Base-by-base conservation (phyloP, 768 basidiomycete species). In the Pseudohyphozyma bogoriensis region DNA sequence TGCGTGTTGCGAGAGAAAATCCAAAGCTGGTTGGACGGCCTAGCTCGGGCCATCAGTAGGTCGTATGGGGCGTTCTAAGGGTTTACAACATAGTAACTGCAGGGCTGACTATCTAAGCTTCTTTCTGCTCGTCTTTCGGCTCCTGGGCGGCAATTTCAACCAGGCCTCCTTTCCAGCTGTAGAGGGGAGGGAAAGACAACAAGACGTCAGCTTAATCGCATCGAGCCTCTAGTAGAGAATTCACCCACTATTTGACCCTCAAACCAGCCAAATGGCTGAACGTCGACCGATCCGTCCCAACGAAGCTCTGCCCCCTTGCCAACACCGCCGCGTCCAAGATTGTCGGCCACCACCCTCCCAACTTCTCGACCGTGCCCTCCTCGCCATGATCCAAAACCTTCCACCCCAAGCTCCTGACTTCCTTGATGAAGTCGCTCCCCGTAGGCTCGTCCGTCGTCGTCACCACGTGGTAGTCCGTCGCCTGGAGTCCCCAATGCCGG, bases 361-460 rank as follows among this genome's bases (percentile, higher is more conserved):
- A 28, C 39, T 20, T 54, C 12, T 55, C 45, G 36, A 55, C 53
- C 26, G 65, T 67, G 33, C 44, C 35, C 45, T 47, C 52, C 50
- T 4, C 22, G 10, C 56, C 65, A 44, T 67, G 65, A 37, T 63
- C 56, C 18, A 67, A n/a, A 6, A 67, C 50, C 35, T 59, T 58
- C 65, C 65, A 67, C 2, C 65, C 62, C 8, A 60, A 32, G 32
- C 3, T 31, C 22, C 15, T 52, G 4, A 67, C 59, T 33, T 58
- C 28, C 15, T 47, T 24, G 2, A 63, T 37, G 33, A 67, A 67
- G 0, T 51, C 51, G 12, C 42, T 49, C 11, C 52, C 57, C 24
- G 51, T 51, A 1, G 31, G n/a, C 51, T 67, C 65, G 51, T 67
- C 65, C 32, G 65, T 63, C 53, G 65, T 67, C 11, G 44, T 29